These are phyloP conservation scores for Geotrichum armillariae DNA, from an alignment of 1,139 yeast genomes.

Conservation along the genomic window DNA sequence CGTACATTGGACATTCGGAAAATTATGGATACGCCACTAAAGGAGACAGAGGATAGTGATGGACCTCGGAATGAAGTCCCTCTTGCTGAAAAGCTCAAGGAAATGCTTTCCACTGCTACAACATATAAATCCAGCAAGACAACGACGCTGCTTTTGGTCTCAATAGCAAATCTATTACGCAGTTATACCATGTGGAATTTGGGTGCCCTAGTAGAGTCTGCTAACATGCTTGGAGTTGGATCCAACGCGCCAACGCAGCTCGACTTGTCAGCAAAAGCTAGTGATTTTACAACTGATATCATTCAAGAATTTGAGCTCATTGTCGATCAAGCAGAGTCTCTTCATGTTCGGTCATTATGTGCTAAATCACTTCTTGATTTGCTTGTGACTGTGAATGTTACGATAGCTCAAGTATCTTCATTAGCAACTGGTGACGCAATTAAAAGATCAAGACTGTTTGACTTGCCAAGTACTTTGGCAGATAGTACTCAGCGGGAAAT, in stretches of 20 bases:
- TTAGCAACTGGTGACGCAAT: constrained; percentile 14
- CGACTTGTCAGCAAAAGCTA: constrained; percentile 17
- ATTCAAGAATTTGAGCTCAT: constrained; percentile 20
- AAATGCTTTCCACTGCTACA: constrained; percentile 16
- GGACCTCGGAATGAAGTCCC: constrained; percentile 6
- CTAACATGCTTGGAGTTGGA: constrained; percentile 12
- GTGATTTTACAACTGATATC: constrained; percentile 14
- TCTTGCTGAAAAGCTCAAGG: constrained; percentile 15
- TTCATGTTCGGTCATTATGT: constrained; percentile 19
- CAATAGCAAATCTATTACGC: constrained; percentile 25
- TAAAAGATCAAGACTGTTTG: constrained; percentile 14
- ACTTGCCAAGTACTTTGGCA: constrained; percentile 19
- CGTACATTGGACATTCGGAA: constrained; percentile 25
- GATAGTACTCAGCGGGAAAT: constrained; percentile 22
- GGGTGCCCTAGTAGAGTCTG: constrained; percentile 22
- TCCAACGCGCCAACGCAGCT: neutral
- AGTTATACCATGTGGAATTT: constrained; percentile 30
- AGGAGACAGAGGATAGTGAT: constrained; percentile 19
- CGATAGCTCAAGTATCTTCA: constrained; percentile 19
- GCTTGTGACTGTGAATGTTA: constrained; percentile 22
- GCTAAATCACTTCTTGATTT: constrained; percentile 21
- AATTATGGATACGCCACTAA: constrained; percentile 23
- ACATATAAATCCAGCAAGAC: constrained; percentile 8
- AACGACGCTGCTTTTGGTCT: constrained; percentile 17
- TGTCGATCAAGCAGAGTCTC: constrained; percentile 17